Conservation (phyloP, 139 green algal species). For the Bryopsis sp. region DNA sequence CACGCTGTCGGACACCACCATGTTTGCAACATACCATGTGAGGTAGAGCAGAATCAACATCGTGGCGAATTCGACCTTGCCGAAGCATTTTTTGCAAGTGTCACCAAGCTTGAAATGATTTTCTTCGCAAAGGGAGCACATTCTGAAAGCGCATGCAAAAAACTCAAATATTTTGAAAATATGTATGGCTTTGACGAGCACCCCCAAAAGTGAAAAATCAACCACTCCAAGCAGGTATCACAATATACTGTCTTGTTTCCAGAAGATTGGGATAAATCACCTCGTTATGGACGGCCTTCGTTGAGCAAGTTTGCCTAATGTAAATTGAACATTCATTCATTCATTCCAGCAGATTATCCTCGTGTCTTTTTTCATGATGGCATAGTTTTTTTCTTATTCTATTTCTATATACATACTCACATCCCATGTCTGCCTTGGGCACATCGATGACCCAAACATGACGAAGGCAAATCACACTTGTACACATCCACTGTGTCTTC, state of each 20-base stretch:
- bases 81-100: not conserved
- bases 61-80: not conserved
- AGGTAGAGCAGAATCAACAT: conserved; percentile 6
- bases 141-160: not conserved
- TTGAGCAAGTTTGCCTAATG: too few relatives aligned
- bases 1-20: conserved; percentile 6
- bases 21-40: conserved; percentile 11
- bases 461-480: not conserved
- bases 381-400: too few relatives aligned
- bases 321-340: too few relatives aligned
- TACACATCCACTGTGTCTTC: not conserved
- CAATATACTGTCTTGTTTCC: too few relatives aligned
- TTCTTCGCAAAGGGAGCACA: conserved; percentile 4
- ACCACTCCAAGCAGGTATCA: too few relatives aligned
- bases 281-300: too few relatives aligned
- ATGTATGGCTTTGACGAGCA: not conserved
- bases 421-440: not conserved
- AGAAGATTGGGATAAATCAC: too few relatives aligned
- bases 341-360: too few relatives aligned
- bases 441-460: too few relatives aligned
- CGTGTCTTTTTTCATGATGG: too few relatives aligned
- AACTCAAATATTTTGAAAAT: not conserved
- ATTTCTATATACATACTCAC: not conserved
- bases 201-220: too few relatives aligned
- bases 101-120: conserved; percentile 2